Conservation (phyloP, 2,329 filamentous ascomycete species). For the Neopestalotiopsis clavispora region DNA sequence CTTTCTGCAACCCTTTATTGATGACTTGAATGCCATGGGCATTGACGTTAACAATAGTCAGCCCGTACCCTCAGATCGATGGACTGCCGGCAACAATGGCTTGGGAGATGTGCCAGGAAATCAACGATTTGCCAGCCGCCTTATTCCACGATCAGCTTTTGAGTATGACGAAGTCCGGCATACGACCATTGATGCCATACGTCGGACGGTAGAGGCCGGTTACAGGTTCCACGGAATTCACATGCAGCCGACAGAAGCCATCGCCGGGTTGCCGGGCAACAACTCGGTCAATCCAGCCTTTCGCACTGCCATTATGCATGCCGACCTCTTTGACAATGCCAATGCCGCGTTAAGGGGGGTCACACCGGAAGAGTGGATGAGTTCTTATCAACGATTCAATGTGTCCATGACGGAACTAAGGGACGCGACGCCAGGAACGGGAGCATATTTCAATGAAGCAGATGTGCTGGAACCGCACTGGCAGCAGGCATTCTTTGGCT, state of each 20-base stretch:
- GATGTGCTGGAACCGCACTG: conserved; percentile 53
- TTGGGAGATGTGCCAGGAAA: conserved; percentile 34
- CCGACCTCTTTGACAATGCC: conserved; percentile 37
- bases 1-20: conserved; percentile 40
- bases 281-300: conserved; percentile 49
- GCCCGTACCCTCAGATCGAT: conserved; percentile 31
- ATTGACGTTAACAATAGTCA: conserved; percentile 34
- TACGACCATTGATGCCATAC: conserved; percentile 36
- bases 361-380: conserved; percentile 27
- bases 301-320: conserved; percentile 41
- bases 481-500: conserved; percentile 52
- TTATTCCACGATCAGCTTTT: conserved; percentile 36
- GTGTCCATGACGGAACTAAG: conserved; percentile 33
- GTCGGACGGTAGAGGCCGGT: conserved; percentile 40
- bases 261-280: conserved; percentile 36
- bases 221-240: conserved; percentile 40
- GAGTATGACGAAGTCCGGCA: conserved; percentile 32
- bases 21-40: conserved; percentile 35
- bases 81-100: conserved; percentile 32
- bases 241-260: conserved; percentile 34
- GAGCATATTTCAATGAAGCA: conserved; percentile 58
- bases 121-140: conserved; percentile 37
- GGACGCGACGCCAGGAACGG: conserved; percentile 43
- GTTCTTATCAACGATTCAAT: conserved; percentile 31
- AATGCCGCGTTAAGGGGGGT: conserved; percentile 19